Base-by-base conservation (phyloP, 2,329 filamentous ascomycete genomes). In the Neocatenulostroma microsporum region DNA sequence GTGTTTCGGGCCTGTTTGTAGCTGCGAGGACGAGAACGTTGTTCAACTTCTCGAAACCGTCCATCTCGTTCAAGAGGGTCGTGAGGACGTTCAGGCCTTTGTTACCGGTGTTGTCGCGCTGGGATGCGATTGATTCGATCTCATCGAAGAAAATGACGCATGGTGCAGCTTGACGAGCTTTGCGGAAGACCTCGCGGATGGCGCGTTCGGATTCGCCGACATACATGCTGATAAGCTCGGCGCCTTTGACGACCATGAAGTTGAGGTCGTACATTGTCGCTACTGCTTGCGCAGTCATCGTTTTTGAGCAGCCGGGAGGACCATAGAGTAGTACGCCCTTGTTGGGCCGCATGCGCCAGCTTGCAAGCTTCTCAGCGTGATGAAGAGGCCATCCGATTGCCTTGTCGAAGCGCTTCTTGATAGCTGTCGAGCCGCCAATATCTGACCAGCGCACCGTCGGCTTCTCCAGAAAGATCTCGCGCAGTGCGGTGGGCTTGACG, bases 121-220 rank as follows among this genome's bases (percentile, higher is more conserved):
- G 53, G 61, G 69, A 69, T 21, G 72, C 70, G 45, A 96, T 89
- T 4, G 84, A 80, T 62, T 96, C 88, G 51, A 96, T 91, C 60
- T 96, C 88, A 58, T 96, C 88, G 48, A 95, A 94, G 70, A 95
- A 96, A 51, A 96, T 87, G 62, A 95, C 89, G 57, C 84, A 87
- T 0, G 89, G 89, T 34, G 80, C 79, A 7, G 87, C 88, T n/a
- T 82, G 80, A 27, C 83, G 74, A 1, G 89, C 89, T 50, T 88
- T 84, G 36, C 80, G 74, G 58, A 96, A 95, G 1, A 95, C 76
- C 37, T 86, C 82, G 25, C 89, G 78, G 28, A 95, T 74, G 6
- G 82, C 80, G 9, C 86, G 78, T 63, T 96, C 89, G 2, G 87
- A 89, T 60, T 96, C 89, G 43, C 89, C 89, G 13, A 96, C 88